Evolutionary conservation across 345 rosid genomes (phyloP).

Genomic region (Corchorus olitorius): DNA sequence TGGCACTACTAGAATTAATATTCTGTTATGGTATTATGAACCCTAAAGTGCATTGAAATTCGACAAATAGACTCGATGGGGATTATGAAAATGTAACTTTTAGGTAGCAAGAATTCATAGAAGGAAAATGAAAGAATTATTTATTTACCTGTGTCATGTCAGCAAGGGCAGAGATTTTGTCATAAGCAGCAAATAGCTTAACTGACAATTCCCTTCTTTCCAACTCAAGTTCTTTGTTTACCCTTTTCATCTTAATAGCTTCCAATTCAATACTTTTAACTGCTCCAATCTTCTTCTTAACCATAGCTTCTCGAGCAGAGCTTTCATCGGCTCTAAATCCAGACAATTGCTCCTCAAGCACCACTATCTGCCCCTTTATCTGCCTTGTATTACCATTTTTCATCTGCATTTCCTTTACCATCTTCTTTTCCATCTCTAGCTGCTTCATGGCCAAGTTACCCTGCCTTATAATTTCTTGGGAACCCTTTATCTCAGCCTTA

Average conservation of each 20-base stretch:
- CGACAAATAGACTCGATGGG: not conserved
- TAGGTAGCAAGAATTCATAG: not conserved
- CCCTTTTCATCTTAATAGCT: slow-evolving; percentile 26
- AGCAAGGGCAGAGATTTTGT: slow-evolving; percentile 26
- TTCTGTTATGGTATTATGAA: not conserved
- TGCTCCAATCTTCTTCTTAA: slow-evolving; percentile 27
- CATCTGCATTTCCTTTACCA: slow-evolving; percentile 26
- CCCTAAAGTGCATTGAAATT: not conserved
- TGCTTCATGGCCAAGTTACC: slow-evolving; percentile 17
- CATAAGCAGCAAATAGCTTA: slow-evolving; percentile 29
- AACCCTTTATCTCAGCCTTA: slow-evolving; percentile 24
- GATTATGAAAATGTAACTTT: not conserved
- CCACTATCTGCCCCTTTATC: slow-evolving; percentile 20
- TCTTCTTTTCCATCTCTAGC: slow-evolving; percentile 26
- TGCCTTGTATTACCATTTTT: slow-evolving; percentile 14
- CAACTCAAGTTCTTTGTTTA: slow-evolving; percentile 39
- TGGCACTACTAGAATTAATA: not conserved
- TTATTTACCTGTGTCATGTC: slow-evolving; percentile 27
- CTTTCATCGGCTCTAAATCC: slow-evolving; percentile 1
- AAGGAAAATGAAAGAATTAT: not conserved
- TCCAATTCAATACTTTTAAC: slow-evolving; percentile 20
- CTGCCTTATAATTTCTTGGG: slow-evolving; percentile 27
- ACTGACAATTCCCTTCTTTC: slow-evolving; percentile 39
- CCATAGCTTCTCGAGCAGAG: not conserved
- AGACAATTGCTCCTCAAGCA: slow-evolving; percentile 33